Evolutionary conservation across 176 grass and related monocot species (phyloP), one percentile per base, ranked within the genome.

Genomic region (Metroxylon sagu): DNA sequence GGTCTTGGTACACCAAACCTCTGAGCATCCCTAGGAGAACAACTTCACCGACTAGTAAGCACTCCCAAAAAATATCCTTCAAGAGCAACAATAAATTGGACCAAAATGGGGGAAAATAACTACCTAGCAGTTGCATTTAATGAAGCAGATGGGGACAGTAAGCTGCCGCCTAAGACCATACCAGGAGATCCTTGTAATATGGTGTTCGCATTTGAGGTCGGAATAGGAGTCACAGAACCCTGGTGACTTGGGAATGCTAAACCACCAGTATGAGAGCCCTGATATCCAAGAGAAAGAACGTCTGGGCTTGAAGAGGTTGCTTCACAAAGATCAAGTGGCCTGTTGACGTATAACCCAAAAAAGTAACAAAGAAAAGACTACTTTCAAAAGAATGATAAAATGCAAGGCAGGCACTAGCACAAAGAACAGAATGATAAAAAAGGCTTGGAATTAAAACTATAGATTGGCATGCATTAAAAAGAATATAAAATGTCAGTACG

Each of bases 251-350:
- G 62, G 67, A 88, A 63, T 26, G 69, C 49, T 77, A 90, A 74
- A 12, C 76, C 73, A 85, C 75, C 82, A 26, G 77, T 60, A 57
- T 90, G 87, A 67, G 78, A 56, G 48, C 84, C 84, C 35, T 55
- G 59, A 67, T 89, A 85, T 67, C 81, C 76, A 83, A 81, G 30
- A 30, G 81, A 57, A 62, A 80, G 73, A 19, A 67, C 39, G 60
- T 98, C 93, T 35, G 66, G 66, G 67, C 72, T 85, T 49, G 87
- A 69, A 77, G 81, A 69, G 55, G 74, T 65, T 56, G 69, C 80
- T 75, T 98, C 88, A 71, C 93, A 85, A 70, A 98, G 82, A 83
- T 92, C 93, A 80, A 92, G 79, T 48, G 93, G 93, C 84, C 93
- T 98, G 76, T 71, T 60, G 3, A 69, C 56, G 71, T 81, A 48